Conservation (phyloP, 2,329 filamentous ascomycete genomes). For the Didymella lethalis region DNA sequence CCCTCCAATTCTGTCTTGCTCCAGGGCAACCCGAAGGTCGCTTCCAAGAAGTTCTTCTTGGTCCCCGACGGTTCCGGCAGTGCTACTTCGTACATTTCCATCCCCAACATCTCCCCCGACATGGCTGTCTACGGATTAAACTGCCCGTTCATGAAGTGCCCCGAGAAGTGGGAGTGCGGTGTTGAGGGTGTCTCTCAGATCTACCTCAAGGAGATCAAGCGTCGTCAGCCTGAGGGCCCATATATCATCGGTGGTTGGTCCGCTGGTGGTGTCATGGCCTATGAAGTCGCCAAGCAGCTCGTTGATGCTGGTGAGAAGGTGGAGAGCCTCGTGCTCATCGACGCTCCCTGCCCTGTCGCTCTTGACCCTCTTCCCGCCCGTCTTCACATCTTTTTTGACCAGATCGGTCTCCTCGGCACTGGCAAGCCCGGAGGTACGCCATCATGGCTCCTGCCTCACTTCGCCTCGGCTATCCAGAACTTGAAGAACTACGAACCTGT, state of each 20-base stretch:
- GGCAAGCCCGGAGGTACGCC: conserved; percentile 67
- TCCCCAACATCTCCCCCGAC: conserved; percentile 62
- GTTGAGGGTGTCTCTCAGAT: conserved; percentile 70
- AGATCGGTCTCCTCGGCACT: conserved; percentile 74
- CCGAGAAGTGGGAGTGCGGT: conserved; percentile 70
- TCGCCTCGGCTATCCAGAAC: conserved; percentile 71
- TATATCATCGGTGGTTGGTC: conserved; percentile 65
- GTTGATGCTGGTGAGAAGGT: conserved; percentile 59
- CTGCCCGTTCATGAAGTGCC: conserved; percentile 75
- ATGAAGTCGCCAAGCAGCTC: conserved; percentile 60
- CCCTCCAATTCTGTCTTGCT: conserved; percentile 64
- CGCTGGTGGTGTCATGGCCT: conserved; percentile 64
- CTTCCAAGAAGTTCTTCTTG: conserved; percentile 63
- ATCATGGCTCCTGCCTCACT: conserved; percentile 77
- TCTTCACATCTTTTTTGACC: conserved; percentile 76
- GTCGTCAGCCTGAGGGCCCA: conserved; percentile 71
- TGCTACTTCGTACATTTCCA: conserved; percentile 72
- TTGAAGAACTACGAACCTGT: conserved; percentile 73
- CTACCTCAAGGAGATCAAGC: conserved; percentile 74
- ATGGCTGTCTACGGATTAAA: conserved; percentile 66
- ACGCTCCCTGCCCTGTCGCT: conserved; percentile 62
- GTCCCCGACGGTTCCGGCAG: conserved; percentile 64
- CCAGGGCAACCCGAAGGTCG: conserved; percentile 64
- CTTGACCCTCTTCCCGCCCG: conserved; percentile 60
- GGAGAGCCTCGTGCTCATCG: conserved; percentile 61